Evolutionary conservation across 2,329 filamentous ascomycete species (phyloP).

Genomic region (Penicillium fuscoglaucum): DNA sequence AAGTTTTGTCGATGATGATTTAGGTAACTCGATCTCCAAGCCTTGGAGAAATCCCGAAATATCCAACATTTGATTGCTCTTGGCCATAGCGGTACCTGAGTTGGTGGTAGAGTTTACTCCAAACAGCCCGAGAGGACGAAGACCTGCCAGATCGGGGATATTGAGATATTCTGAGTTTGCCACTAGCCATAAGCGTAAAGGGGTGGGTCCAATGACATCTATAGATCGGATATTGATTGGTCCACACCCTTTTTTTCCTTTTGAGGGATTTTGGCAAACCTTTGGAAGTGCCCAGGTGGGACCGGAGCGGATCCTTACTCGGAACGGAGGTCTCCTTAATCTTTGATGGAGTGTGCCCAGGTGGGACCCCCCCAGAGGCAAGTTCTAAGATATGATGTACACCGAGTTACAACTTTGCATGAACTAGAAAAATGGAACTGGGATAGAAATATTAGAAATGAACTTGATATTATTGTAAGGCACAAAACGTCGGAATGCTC

Average conservation of each 20-base stretch:
- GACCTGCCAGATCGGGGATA: neutral
- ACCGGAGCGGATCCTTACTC: slow-evolving; percentile 20
- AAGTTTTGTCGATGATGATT: neutral
- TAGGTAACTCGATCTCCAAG: too few relatives aligned
- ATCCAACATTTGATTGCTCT: neutral
- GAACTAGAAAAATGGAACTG: neutral
- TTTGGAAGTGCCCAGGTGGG: slow-evolving; percentile 5
- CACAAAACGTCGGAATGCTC: neutral
- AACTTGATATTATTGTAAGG: neutral
- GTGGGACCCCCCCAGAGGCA: neutral
- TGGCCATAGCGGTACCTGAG: neutral
- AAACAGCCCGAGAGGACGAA: neutral
- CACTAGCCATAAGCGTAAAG: neutral
- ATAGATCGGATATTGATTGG: neutral
- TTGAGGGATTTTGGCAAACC: slow-evolving; percentile 20
- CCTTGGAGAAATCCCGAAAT: neutral
- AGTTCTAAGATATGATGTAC: neutral
- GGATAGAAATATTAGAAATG: neutral
- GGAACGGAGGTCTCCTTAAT: slow-evolving; percentile 13
- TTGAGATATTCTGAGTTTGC: slow-evolving; percentile 15
- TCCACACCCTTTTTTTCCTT: slow-evolving; percentile 6
- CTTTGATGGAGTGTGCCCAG: neutral
- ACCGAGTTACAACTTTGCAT: neutral
- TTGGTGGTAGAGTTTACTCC: neutral
- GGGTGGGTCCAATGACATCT: neutral